Evolutionary conservation across 208 protist genomes (phyloP), one percentile per base, ranked within the genome.

Genomic region (Crithidia fasciculata): DNA sequence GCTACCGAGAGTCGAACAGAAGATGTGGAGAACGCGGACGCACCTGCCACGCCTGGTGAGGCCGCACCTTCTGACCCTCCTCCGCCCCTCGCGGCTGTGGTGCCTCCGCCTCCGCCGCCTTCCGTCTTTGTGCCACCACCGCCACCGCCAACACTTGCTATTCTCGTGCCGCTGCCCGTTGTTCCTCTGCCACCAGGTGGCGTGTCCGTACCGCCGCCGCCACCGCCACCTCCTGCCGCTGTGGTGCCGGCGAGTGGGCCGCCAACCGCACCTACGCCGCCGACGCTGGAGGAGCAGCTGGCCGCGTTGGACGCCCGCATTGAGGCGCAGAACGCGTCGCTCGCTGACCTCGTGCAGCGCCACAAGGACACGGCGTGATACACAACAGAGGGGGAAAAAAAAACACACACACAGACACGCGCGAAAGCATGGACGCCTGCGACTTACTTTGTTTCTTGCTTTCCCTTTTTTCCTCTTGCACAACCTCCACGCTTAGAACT

Each of bases 291-390:
- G 52, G 18, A 75, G 41, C 70, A 76, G 56, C 76, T 76, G 16
- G 40, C 28, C 12, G 5, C 13, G 45, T 62, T 85, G 13, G 65
- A 85, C 4, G 70, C 65, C 3, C 74, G 74, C 39, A 80, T 78
- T 36, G 71, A 80, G 2, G 66, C 72, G 7, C 75, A 85, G 45
- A 74, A 77, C 52, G 39, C 45, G 7, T 47, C 53, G n/a, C 75
- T 85, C 16, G 52, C 54, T 0, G 49, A 60, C 55, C 61, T 81
- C 68, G 70, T 84, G 40, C 59, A 71, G 16, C 28, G 36, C 8
- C 58, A 58, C 44, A 55, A 5, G 18, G 65, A 49, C n/a, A 40
- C 65, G 9, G 40, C 54, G 0, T 61, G 54, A 16, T 15, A 43
- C 4, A 5, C 28, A 28, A 28, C 0, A 28, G 28, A 28, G 28